Percentiles rank a stretch among this genome's conserved stretches.
These are phyloP conservation scores for Trichophyton schoenleinii DNA, from an alignment of 2,329 filamentous ascomycete genomes.

Conservation along the genomic window DNA sequence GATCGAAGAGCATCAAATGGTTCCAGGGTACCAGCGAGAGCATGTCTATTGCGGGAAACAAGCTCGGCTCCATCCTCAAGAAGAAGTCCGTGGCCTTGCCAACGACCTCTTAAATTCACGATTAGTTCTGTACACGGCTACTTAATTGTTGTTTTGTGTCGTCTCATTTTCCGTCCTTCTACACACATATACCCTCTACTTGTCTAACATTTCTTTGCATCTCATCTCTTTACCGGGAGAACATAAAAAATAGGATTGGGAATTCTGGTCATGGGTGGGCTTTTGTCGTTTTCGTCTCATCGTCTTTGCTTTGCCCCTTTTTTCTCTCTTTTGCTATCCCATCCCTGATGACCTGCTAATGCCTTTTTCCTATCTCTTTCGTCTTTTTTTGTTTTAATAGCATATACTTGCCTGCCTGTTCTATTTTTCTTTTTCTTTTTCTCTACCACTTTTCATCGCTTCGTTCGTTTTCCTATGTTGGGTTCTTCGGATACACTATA, in stretches of 20 bases:
- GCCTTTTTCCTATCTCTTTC: background rate
- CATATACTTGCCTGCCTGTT: background rate
- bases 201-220: background rate
- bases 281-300: background rate
- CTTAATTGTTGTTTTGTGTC: background rate
- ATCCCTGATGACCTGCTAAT: constrained; percentile 1
- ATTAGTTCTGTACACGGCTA: background rate
- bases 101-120: background rate
- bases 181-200: background rate
- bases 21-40: constrained; percentile 7
- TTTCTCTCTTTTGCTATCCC: background rate
- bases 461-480: background rate
- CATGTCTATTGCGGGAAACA: constrained; percentile 11
- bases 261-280: background rate
- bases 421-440: background rate
- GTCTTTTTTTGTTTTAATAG: background rate
- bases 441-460: background rate
- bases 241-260: background rate
- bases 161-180: background rate
- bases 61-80: constrained; percentile 13
- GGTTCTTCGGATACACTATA: background rate
- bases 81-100: constrained; percentile 5
- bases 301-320: background rate
- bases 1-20: constrained; percentile 14
- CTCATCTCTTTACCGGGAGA: background rate